Percentiles rank a stretch among this genome's conserved stretches.
Evolutionary conservation across 352 stramenopile species (phyloP).

Genomic region (Thalassiosira oceanica): DNA sequence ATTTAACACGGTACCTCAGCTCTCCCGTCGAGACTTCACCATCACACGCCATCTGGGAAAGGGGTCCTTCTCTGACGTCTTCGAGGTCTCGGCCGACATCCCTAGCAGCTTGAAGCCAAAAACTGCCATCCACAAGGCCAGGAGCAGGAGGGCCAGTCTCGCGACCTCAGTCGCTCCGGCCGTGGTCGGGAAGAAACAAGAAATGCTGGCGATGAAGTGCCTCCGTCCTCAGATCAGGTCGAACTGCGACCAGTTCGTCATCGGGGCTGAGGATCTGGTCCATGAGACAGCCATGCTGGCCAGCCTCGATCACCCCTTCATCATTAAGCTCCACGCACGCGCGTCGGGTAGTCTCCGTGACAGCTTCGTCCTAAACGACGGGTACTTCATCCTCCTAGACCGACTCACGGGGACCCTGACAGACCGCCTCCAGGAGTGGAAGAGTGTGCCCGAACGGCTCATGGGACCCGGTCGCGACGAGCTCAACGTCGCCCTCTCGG

Average conservation of each 20-base stretch:
- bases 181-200: background rate
- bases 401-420: constrained; percentile 26
- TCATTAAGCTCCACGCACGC: constrained; percentile 53
- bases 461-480: background rate
- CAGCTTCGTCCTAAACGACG: constrained; percentile 21
- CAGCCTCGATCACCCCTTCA: constrained; percentile 51
- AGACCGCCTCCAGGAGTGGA: constrained; percentile 10
- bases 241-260: constrained; percentile 18
- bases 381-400: constrained; percentile 58
- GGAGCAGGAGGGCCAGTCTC: constrained; percentile 9
- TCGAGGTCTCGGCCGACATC: constrained; percentile 10
- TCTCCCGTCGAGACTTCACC: constrained; percentile 10
- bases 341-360: constrained; percentile 2
- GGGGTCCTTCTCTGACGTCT: constrained; percentile 28
- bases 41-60: constrained; percentile 22
- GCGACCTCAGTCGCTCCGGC: constrained; percentile 9
- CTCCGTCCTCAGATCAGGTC: constrained; percentile 40
- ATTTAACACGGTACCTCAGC: constrained; percentile 23
- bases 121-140: background rate
- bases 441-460: background rate
- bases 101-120: too few species aligned
- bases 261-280: constrained; percentile 24
- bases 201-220: constrained; percentile 35
- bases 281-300: constrained; percentile 58
- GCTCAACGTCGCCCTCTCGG: constrained; percentile 82